Evolutionary conservation across 148 eudicot species (phyloP).

Genomic region (Simmondsia chinensis): DNA sequence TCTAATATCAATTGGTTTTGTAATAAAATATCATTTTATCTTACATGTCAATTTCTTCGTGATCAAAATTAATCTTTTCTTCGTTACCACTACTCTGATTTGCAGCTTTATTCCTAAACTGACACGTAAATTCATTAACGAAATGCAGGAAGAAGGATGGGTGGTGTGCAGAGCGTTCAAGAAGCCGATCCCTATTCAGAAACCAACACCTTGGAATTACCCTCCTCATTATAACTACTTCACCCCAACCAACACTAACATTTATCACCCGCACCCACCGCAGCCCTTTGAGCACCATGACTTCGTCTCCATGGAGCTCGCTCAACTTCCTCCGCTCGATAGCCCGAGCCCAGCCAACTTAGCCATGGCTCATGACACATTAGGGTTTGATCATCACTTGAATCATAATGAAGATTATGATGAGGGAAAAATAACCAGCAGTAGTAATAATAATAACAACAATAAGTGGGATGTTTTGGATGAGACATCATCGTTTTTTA

Average conservation of each 20-base stretch:
- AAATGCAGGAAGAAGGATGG: conserved; percentile 93
- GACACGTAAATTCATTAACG: background rate
- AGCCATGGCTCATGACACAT: no score
- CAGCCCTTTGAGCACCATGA: background rate
- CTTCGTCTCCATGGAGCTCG: conserved; percentile 13
- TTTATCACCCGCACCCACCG: no score
- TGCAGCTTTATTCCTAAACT: background rate
- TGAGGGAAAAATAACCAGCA: conserved; percentile 12
- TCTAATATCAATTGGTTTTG: no score
- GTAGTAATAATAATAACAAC: conserved; percentile 11
- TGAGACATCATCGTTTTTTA: conserved; percentile 9
- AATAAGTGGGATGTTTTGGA: conserved; percentile 47
- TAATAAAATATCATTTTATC: no score
- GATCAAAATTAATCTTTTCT: no score
- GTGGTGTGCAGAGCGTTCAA: conserved; percentile 93
- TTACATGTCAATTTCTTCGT: no score
- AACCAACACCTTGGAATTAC: conserved; percentile 53
- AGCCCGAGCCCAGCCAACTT: no score
- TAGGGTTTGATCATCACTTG: conserved; percentile 1
- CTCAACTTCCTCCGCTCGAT: conserved; percentile 44
- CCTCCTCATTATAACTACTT: conserved; percentile 5
- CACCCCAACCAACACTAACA: conserved; percentile 13
- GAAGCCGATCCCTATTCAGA: conserved; percentile 68
- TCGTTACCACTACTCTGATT: no score
- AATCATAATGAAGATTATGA: conserved; percentile 13